Percentiles rank a stretch among this genome's conserved stretches.
These are phyloP conservation scores for Penicillium glabrum DNA, from an alignment of 2,329 filamentous ascomycete genomes.

Conservation along the genomic window DNA sequence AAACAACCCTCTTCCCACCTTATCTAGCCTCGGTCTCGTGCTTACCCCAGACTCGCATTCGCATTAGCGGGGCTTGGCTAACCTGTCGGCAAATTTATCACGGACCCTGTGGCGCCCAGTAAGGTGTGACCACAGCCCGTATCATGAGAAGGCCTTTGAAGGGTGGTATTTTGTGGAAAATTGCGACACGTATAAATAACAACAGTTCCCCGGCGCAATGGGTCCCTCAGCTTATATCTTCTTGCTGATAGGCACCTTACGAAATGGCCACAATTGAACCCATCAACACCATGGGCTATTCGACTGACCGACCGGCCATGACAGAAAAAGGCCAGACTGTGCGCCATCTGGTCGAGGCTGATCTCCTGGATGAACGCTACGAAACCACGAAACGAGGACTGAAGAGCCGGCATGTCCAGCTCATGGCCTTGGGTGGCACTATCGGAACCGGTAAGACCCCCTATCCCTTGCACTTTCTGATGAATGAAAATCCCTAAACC, in stretches of 20 bases:
- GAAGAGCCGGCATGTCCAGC: slow-evolving; percentile 43
- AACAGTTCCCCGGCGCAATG: no score
- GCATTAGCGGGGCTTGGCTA: background rate
- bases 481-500: background rate
- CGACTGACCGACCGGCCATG: background rate
- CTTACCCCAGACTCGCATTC: slow-evolving; percentile 5
- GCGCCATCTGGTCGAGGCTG: slow-evolving; percentile 33
- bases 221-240: no score
- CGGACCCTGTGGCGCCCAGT: background rate
- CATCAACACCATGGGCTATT: no score
- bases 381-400: slow-evolving; percentile 41
- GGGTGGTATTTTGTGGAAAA: background rate
- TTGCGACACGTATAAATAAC: no score
- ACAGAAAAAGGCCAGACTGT: slow-evolving; percentile 15
- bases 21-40: background rate
- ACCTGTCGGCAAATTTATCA: slow-evolving; percentile 7
- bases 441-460: slow-evolving; percentile 49
- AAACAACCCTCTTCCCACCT: background rate
- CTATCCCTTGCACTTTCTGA: background rate
- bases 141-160: no score
- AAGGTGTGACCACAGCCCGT: background rate
- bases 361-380: slow-evolving; percentile 43
- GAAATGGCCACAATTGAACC: no score
- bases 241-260: no score
- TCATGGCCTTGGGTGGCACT: slow-evolving; percentile 38